Evolutionary conservation across 306 rosid species (phyloP), one percentile per base, ranked within the genome.

Genomic region (Fagus sylvatica): DNA sequence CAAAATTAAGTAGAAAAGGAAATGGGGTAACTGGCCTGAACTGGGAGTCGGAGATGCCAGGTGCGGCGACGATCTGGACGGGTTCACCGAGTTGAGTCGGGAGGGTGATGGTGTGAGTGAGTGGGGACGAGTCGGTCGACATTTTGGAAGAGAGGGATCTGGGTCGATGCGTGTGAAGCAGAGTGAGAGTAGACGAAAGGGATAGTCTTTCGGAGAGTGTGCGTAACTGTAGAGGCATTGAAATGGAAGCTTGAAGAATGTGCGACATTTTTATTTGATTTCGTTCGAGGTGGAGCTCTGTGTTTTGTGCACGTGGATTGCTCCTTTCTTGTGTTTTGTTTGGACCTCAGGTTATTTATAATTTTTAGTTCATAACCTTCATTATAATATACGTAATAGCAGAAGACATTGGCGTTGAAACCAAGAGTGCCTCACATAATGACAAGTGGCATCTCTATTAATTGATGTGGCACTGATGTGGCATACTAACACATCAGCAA

Each of bases 21-120:
- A 49, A 17, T 49, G 4, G 67, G 6, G 32, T 43, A 79, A 81
- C 62, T 55, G 4, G 82, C 98, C 91, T 81, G 90, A 94, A 94
- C n/a, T 94, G 85, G 11, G 87, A 78, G 75, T 76, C 69, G 70
- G 98, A 94, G 81, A 94, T 54, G 9, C 90, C 87, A 7, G 93
- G 91, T 36, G 95, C 90, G 8, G 98, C 95, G 55, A 90, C 84
- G 53, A 94, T 80, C 56, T 78, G 90, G 75, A 94, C 88, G 49
- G 97, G 95, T 53, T 87, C 77, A 17, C 86, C 83, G 30, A 70
- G 86, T 81, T 87, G 90, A 65, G 55, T 79, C 13, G 89, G 91
- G 11, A 90, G 81, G 7, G 91, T 76, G 85, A 92, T 84, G 17
- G 84, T 84, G 86, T 88, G 97, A 78, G 78, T 76, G 42, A 80